These are phyloP conservation scores for Cryphonectria naterciae DNA, from an alignment of 2,329 filamentous ascomycete genomes.

Conservation along the genomic window DNA sequence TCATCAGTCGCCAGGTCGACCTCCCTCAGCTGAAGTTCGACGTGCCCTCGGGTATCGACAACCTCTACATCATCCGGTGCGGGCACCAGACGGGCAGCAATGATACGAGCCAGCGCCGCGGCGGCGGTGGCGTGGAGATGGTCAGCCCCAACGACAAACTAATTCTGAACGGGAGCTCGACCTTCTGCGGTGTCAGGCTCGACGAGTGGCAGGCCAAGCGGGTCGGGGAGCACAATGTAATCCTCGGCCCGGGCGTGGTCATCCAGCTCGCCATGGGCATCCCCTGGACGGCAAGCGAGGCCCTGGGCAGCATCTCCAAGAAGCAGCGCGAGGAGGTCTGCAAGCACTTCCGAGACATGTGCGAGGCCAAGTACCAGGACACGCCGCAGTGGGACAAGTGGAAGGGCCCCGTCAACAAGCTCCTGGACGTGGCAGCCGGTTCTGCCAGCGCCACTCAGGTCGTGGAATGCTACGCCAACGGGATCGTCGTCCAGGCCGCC, in stretches of 20 bases:
- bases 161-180: constrained; percentile 26
- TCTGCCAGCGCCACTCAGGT: constrained; percentile 23
- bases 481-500: constrained; percentile 28
- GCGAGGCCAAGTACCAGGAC: constrained; percentile 29
- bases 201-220: constrained; percentile 29
- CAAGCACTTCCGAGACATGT: constrained; percentile 28
- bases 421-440: constrained; percentile 28
- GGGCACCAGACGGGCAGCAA: constrained; percentile 19
- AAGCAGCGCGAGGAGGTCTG: constrained; percentile 27
- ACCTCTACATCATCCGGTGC: constrained; percentile 29
- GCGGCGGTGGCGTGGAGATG: constrained; percentile 7
- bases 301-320: constrained; percentile 27
- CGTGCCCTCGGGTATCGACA: constrained; percentile 25
- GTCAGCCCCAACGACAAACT: constrained; percentile 22
- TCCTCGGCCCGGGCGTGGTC: constrained; percentile 27
- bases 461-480: constrained; percentile 29
- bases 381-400: constrained; percentile 27
- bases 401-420: constrained; percentile 29
- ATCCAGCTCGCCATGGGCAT: constrained; percentile 28
- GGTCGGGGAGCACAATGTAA: constrained; percentile 28
- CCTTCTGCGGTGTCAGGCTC: constrained; percentile 26
- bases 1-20: constrained; percentile 27
- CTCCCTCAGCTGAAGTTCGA: constrained; percentile 22
- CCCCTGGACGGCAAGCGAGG: constrained; percentile 28
- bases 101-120: background rate